Evolutionary conservation across 305 asterid genomes (phyloP), one percentile per base, ranked within the genome.

Genomic region (Euphrasia arctica): DNA sequence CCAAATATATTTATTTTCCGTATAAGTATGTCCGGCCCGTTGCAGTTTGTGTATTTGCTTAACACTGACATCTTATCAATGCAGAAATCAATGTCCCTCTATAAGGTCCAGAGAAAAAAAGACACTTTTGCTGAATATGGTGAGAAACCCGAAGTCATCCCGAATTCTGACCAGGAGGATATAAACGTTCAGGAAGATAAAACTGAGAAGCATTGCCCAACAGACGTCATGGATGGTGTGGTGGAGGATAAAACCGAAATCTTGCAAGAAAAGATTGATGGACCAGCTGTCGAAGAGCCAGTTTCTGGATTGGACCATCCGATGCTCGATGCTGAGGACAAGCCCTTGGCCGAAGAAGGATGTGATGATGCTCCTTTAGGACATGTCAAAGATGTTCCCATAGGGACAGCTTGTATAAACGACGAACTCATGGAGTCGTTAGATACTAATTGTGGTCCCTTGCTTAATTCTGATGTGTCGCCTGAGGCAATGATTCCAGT

Each of bases 81-180:
- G 82, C 91, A 92, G 98, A 92, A 83, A 83, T 91, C 97, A 49
- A 69, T 87, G 75, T 71, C 80, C 14, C 93, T 87, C 36, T 92
- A 92, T 73, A 79, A 80, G 80, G 78, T 76, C 74, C 81, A 80
- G 75, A 80, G 72, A 70, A 87, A 72, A 12, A 72, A 72, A 4
- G 36, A 32, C 47, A 18, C 59, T 52, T 52, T 29, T 71, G 72
- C 69, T 66, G 56, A 67, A 52, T 56, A 62, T 64, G 78, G 67
- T 29, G 80, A 70, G 78, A 76, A 72, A 58, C 62, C 54, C 65
- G 48, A 67, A 59, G 25, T 39, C 52, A 13, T 59, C 68, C 58
- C 74, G 56, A 67, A 58, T 55, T 52, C 78, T 62, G 68, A 61
- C 22, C 69, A 70, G 76, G 87, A 72, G 78, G 73, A 72, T 57